These are phyloP conservation scores for Ceratocystis cubensis DNA, from an alignment of 2,329 filamentous ascomycete genomes.

Conservation along the genomic window DNA sequence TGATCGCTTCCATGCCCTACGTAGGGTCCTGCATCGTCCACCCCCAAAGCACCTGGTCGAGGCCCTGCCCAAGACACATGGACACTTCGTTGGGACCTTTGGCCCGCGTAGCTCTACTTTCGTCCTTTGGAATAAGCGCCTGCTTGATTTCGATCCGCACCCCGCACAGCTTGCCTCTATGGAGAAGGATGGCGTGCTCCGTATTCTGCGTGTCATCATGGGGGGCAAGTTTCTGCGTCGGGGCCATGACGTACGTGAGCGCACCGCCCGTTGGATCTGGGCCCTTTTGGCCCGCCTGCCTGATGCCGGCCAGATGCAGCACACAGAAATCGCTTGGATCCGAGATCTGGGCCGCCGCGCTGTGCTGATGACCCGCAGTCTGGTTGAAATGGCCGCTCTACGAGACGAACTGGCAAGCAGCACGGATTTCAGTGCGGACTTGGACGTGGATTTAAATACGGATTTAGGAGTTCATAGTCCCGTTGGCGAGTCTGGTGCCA, in stretches of 20 bases:
- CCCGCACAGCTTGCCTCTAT: slow-evolving; percentile 51
- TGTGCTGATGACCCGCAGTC: slow-evolving; percentile 44
- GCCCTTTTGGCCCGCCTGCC: slow-evolving; percentile 63
- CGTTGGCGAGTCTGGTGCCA: slow-evolving; percentile 35
- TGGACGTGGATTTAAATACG: slow-evolving; percentile 28
- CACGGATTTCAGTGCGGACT: slow-evolving; percentile 23
- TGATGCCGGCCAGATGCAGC: slow-evolving; percentile 60
- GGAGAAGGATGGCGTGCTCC: slow-evolving; percentile 52
- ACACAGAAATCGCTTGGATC: slow-evolving; percentile 61
- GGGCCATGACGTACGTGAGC: slow-evolving; percentile 46
- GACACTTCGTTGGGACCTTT: slow-evolving; percentile 43
- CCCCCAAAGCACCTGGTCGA: slow-evolving; percentile 42
- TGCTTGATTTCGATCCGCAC: slow-evolving; percentile 43
- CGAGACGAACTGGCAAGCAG: slow-evolving; percentile 32
- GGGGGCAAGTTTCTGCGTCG: slow-evolving; percentile 50
- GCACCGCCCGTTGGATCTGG: slow-evolving; percentile 77
- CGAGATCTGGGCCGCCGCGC: slow-evolving; percentile 71
- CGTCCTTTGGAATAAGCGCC: slow-evolving; percentile 39
- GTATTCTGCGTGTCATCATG: slow-evolving; percentile 54
- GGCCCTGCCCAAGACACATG: slow-evolving; percentile 41
- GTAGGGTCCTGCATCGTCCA: slow-evolving; percentile 43
- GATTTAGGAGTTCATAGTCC: slow-evolving; percentile 34
- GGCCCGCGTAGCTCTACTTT: slow-evolving; percentile 39
- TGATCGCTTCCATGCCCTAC: slow-evolving; percentile 52
- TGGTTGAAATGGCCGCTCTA: slow-evolving; percentile 41